Evolutionary conservation across 1,284 basidiomycete species (phyloP).

Genomic region (Earliella scabrosa): DNA sequence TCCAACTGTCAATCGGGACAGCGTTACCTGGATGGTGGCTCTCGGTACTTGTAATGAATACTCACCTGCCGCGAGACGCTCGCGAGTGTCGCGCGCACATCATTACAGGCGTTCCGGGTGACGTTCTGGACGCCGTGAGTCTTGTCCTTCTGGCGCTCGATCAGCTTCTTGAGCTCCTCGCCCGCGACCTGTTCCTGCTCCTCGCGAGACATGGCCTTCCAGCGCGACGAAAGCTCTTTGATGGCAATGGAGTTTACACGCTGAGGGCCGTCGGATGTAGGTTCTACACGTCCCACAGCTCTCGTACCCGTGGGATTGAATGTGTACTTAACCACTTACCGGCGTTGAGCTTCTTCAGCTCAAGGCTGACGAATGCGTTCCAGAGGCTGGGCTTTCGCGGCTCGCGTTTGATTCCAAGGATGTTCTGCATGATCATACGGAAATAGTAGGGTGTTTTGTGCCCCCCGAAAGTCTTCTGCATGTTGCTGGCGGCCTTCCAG

Average conservation of each 20-base stretch:
- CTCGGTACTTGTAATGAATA: too few relatives aligned
- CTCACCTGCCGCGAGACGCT: conserved; percentile 2
- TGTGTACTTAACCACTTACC: too few relatives aligned
- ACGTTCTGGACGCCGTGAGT: conserved; percentile 5
- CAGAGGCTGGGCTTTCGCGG: conserved; percentile 2
- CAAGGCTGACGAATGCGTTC: conserved; percentile 3
- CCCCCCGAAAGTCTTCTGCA: conserved; percentile 1
- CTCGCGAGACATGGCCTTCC: conserved; percentile 7
- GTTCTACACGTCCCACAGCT: too few relatives aligned
- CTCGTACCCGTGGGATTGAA: too few relatives aligned
- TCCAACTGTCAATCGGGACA: conserved; percentile 12
- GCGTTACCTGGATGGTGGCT: neutral
- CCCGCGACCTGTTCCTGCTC: neutral
- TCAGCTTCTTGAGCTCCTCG: neutral
- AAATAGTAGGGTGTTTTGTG: conserved; percentile 6
- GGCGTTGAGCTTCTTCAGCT: neutral
- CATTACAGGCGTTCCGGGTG: conserved; percentile 9
- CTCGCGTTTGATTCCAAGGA: neutral
- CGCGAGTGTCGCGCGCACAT: conserved; percentile 2
- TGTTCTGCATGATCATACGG: conserved; percentile 5
- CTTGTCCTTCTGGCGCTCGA: conserved; percentile 2
- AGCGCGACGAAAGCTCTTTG: conserved; percentile 1
- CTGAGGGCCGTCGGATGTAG: neutral
- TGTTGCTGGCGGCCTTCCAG: neutral
- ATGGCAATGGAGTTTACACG: neutral